Base-by-base conservation (phyloP, 2,329 filamentous ascomycete genomes). In the Trichoderma polysporum region DNA sequence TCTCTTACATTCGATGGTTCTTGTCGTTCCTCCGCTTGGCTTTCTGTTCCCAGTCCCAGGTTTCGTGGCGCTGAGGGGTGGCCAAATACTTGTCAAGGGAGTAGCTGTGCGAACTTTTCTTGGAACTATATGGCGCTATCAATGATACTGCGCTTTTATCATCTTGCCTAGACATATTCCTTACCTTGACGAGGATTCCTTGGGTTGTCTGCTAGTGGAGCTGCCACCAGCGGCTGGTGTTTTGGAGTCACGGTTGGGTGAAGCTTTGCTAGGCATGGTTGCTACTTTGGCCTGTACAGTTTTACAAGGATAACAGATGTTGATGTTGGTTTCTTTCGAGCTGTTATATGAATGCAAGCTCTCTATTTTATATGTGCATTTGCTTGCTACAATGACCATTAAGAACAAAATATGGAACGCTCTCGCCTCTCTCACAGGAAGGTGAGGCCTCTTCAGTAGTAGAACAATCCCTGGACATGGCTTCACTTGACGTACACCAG, bases 41-140 rank as follows among this genome's bases (percentile, higher is more conserved):
- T 17, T 63, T 63, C 13, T 41, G 37, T 29, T 63, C 59, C 59
- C 59, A 63, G 5, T 63, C 59, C 59, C 59, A 63, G 2, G 59
- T 63, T 10, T 63, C 59, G 8, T 63, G 59, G 9, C 59, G 37
- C 3, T 63, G 15, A 35, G 12, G 13, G 3, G 35, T 54, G 0
- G 25, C 4, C 59, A 63, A 22, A 15, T 41, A 63, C 9, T 7
- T 0, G 2, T 25, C 3, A 47, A 63, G 10, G 4, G 33, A 22
- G 35, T 54, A 54, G 9, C 13, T 10, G 0, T 22, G n/a, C 2
- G 12, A 2, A 8, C 17, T 13, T 12, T 22, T 63, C 4, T 19
- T 19, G 2, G 31, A 49, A 7, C 59, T 45, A 27, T n/a, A 10
- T 17, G 15, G 2, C 12, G 4, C n/a, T 12, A 25, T 35, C 19